A percentile compares a stretch with the other conserved stretches of the same genome.
Conservation (phyloP, 257 asterid genomes). For the Fraxinus americana region DNA sequence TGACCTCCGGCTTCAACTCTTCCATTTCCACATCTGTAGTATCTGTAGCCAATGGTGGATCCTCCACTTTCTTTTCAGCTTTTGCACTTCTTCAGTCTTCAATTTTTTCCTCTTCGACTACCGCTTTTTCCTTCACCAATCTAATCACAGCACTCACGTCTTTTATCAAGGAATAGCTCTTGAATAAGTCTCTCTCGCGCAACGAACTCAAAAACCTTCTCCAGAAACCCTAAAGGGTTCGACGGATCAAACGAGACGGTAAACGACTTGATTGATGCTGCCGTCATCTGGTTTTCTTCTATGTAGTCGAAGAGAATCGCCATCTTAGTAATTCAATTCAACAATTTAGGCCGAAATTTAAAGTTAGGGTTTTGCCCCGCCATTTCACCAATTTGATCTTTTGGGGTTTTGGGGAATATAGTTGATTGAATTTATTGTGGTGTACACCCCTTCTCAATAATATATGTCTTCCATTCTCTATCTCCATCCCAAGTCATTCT, state of each 20-base stretch:
- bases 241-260: conserved; percentile 58
- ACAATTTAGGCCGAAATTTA: too few relatives aligned
- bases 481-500: too few relatives aligned
- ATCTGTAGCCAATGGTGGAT: background rate
- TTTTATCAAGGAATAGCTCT: conserved; percentile 57
- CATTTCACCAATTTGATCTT: too few relatives aligned
- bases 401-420: too few relatives aligned
- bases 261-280: conserved; percentile 43
- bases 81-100: conserved; percentile 20
- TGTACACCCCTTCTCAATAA: too few relatives aligned
- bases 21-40: background rate
- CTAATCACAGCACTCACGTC: conserved; percentile 72
- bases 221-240: conserved; percentile 67
- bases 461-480: too few relatives aligned
- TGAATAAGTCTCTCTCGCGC: conserved; percentile 75
- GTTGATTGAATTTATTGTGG: too few relatives aligned
- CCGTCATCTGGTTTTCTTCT: conserved; percentile 36
- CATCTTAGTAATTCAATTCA: conserved; percentile 28
- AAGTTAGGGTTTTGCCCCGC: too few relatives aligned
- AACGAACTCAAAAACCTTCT: conserved; percentile 59
- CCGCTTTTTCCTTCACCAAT: conserved; percentile 57
- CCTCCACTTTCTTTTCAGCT: conserved; percentile 21
- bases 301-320: conserved; percentile 74
- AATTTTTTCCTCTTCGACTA: conserved; percentile 29
- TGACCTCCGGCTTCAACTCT: conserved; percentile 12